Evolutionary conservation across 2,329 filamentous ascomycete genomes (phyloP).

Genomic region (Fusarium brachygibbosum): DNA sequence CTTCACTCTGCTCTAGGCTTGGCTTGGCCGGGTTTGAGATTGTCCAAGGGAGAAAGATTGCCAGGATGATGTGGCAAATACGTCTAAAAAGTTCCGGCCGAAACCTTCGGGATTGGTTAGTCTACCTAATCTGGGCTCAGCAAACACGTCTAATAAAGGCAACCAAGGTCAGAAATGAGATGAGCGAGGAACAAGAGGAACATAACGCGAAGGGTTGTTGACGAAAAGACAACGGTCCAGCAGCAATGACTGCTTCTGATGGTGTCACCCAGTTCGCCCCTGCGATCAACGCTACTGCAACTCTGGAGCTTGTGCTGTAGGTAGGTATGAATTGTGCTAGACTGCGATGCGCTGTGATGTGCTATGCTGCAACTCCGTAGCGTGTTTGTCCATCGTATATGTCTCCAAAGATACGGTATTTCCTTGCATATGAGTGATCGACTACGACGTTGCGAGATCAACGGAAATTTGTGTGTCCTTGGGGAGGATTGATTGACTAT

Average conservation of each 20-base stretch:
- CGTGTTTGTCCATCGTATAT: conserved; percentile 22
- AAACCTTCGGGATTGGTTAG: conserved; percentile 38
- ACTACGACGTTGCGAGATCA: conserved; percentile 41
- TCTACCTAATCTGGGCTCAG: conserved; percentile 25
- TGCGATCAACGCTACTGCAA: conserved; percentile 39
- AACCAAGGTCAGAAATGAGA: conserved; percentile 25
- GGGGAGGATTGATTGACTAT: conserved; percentile 16
- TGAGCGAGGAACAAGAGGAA: conserved; percentile 23
- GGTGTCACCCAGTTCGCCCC: conserved; percentile 33
- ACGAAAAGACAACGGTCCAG: conserved; percentile 23
- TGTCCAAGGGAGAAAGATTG: conserved; percentile 38
- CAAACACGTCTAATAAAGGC: conserved; percentile 5
- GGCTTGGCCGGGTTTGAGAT: conserved; percentile 39
- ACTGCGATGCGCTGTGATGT: conserved; percentile 3
- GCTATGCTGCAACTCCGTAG: conserved; percentile 20
- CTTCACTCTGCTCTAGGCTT: conserved; percentile 23
- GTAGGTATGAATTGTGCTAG: not conserved
- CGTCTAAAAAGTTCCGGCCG: conserved; percentile 42
- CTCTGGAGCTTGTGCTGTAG: conserved; percentile 24
- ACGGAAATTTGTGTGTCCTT: conserved; percentile 37
- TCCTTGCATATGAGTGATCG: conserved; percentile 41
- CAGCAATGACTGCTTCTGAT: conserved; percentile 29
- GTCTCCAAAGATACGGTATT: conserved; percentile 29
- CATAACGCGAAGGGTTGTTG: conserved; percentile 20
- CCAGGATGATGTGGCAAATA: conserved; percentile 36